These are phyloP conservation scores for Pseudodiploospora longispora DNA, from an alignment of 2,329 filamentous ascomycete genomes.

Conservation along the genomic window DNA sequence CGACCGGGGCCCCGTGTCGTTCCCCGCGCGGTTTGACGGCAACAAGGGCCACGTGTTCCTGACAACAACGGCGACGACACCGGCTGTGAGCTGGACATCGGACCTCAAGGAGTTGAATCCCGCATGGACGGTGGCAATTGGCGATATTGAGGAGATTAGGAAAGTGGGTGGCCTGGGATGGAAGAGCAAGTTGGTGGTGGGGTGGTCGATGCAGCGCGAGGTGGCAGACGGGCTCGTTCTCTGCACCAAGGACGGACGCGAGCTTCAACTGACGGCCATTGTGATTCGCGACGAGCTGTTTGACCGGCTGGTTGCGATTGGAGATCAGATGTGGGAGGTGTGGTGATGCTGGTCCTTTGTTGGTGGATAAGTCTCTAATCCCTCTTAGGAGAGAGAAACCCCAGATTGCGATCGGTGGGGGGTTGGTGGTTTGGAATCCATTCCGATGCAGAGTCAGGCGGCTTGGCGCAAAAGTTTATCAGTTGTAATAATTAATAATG, in stretches of 20 bases:
- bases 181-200: slow-evolving; percentile 77
- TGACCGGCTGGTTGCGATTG: slow-evolving; percentile 69
- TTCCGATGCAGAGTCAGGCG: no score
- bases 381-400: no score
- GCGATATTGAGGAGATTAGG: slow-evolving; percentile 63
- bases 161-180: slow-evolving; percentile 77
- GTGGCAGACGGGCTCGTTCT: slow-evolving; percentile 70
- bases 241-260: slow-evolving; percentile 45
- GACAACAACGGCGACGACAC: slow-evolving; percentile 56
- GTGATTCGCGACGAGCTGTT: slow-evolving; percentile 69
- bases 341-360: background rate
- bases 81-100: slow-evolving; percentile 57
- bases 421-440: no score
- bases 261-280: slow-evolving; percentile 61
- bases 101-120: slow-evolving; percentile 49
- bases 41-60: slow-evolving; percentile 67
- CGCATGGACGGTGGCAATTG: slow-evolving; percentile 61
- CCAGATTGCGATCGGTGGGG: no score
- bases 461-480: no score
- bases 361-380: no score
- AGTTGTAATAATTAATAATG: no score
- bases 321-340: slow-evolving; percentile 74
- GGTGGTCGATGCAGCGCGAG: slow-evolving; percentile 67
- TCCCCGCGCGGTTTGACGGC: slow-evolving; percentile 62
- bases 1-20: slow-evolving; percentile 63